These are phyloP conservation scores for Globisporangium cystogenes DNA, from an alignment of 352 stramenopile genomes.

Conservation along the genomic window DNA sequence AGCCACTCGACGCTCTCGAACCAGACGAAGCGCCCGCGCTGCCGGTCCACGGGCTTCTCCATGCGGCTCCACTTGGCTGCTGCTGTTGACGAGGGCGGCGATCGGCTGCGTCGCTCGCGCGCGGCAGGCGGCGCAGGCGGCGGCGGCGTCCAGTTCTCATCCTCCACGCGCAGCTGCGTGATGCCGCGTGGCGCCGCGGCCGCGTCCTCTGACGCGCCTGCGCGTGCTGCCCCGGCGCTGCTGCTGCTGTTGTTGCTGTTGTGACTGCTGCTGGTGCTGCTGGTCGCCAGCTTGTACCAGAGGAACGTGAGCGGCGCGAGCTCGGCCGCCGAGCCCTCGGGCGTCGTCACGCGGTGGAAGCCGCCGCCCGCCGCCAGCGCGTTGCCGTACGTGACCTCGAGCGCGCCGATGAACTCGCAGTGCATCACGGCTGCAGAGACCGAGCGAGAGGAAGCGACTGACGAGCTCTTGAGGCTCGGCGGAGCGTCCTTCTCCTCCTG, in stretches of 20 bases:
- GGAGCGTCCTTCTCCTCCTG: too few relatives aligned
- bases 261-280: constrained; percentile 4
- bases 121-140: neutral
- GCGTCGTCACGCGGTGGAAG: constrained; percentile 81
- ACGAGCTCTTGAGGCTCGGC: too few relatives aligned
- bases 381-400: constrained; percentile 87
- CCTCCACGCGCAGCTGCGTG: constrained; percentile 48
- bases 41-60: constrained; percentile 71
- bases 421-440: constrained; percentile 30
- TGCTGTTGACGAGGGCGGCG: neutral
- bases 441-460: too few relatives aligned
- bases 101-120: neutral
- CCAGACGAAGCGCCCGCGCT: constrained; percentile 59
- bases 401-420: constrained; percentile 55
- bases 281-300: constrained; percentile 58
- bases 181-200: constrained; percentile 20
- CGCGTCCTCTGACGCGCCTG: neutral
- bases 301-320: constrained; percentile 78
- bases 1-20: constrained; percentile 33
- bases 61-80: constrained; percentile 40
- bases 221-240: neutral
- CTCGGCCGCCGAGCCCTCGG: constrained; percentile 67
- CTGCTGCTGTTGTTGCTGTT: neutral
- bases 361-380: constrained; percentile 68
- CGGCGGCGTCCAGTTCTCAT: constrained; percentile 19